Evolutionary conservation across 2,329 filamentous ascomycete species (phyloP).

Genomic region (Pochonia chlamydosporia): DNA sequence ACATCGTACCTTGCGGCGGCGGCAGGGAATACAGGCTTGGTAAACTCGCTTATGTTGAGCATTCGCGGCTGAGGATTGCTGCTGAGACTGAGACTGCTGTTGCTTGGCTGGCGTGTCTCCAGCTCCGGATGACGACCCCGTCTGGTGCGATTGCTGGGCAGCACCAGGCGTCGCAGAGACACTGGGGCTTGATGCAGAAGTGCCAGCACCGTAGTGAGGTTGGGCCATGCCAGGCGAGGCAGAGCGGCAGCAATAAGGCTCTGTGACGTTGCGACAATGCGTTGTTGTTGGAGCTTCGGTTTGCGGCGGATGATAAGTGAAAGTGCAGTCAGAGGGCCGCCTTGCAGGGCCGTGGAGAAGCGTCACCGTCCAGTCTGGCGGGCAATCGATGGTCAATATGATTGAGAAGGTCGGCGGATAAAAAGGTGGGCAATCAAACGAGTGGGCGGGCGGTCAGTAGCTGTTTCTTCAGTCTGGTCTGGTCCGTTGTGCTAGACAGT

Average conservation of each 20-base stretch:
- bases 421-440: too few relatives aligned
- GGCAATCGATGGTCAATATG: neutral
- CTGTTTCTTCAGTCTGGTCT: too few relatives aligned
- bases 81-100: conserved; percentile 8
- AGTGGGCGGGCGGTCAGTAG: too few relatives aligned
- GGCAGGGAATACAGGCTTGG: conserved; percentile 58
- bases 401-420: neutral
- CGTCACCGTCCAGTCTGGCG: too few relatives aligned
- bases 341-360: conserved; percentile 13
- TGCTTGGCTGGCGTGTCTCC: conserved; percentile 4
- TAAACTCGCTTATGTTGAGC: conserved; percentile 56
- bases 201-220: conserved; percentile 11
- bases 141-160: conserved; percentile 6
- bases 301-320: conserved; percentile 25
- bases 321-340: conserved; percentile 4
- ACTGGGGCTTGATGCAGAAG: conserved; percentile 14
- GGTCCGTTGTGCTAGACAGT: too few relatives aligned
- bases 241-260: conserved; percentile 5
- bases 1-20: conserved; percentile 56
- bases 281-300: conserved; percentile 19
- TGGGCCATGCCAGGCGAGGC: conserved; percentile 14
- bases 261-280: conserved; percentile 7
- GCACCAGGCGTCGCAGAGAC: conserved; percentile 12
- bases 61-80: conserved; percentile 6
- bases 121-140: conserved; percentile 4